Evolutionary conservation across 306 rosid genomes (phyloP), one percentile per base, ranked within the genome.

Genomic region (Cicer yamashitae): DNA sequence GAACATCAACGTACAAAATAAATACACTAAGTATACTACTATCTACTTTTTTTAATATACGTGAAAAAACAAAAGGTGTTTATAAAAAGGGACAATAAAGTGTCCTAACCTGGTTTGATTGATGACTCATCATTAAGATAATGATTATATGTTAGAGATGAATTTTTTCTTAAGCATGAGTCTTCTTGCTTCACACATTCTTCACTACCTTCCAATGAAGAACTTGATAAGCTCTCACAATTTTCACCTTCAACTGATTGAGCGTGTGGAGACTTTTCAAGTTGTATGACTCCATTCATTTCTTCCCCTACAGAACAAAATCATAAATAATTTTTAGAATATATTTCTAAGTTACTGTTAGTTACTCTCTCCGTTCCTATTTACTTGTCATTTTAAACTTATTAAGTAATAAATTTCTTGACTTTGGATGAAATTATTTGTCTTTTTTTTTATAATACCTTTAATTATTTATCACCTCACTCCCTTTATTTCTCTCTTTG

Each of bases 91-190:
- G 37, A 30, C 37, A 30, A 54, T 39, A n/a, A 63, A 76, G 72
- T 22, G 14, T 67, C 39, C 87, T 67, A 54, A 88, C 96, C 91
- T 83, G 85, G 86, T 63, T 79, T 81, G 41, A 59, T 72, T 69
- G 91, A 83, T 82, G 71, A 13, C 48, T 81, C 80, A 7, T 67
- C 73, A 54, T 80, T 79, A 67, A 85, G 76, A 51, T 47, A 81
- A 67, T 82, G 50, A 69, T 78, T 48, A 69, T 17, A 30, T 20
- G 79, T 68, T 53, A 73, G 82, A 45, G 40, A 65, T 14, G 37
- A 68, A 71, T 52, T 77, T 58, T 76, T 77, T 64, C 67, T 77
- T 40, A 69, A 74, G 40, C 69, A 13, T 53, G 53, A 60, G 30
- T 82, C 86, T 43, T 60, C 61, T 43, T 47, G 64, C 75, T 72